Evolutionary conservation across 352 stramenopile genomes (phyloP).

Genomic region (Achlya hypogyna): DNA sequence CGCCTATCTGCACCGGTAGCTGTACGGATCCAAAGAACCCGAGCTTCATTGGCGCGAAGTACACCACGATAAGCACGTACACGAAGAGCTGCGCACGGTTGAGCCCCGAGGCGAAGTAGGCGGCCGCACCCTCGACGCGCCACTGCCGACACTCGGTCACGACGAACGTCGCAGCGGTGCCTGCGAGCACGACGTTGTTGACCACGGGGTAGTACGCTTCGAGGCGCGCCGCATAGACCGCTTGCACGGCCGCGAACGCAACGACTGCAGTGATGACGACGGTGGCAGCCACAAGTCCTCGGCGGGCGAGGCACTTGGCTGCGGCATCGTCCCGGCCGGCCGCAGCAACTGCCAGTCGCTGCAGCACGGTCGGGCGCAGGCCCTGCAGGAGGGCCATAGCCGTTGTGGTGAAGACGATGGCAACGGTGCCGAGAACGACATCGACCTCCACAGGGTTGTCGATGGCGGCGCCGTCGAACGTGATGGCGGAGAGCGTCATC

Average conservation of each 20-base stretch:
- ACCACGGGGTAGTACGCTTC: background rate
- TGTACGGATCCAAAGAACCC: background rate
- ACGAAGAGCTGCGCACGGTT: conserved; percentile 4
- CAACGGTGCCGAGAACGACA: background rate
- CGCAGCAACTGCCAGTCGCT: background rate
- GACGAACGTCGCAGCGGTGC: background rate
- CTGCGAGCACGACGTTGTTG: conserved; percentile 3
- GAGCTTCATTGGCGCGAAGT: conserved; percentile 6
- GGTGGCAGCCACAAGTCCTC: background rate
- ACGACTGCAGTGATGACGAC: background rate
- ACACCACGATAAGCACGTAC: background rate
- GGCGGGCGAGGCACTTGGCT: background rate
- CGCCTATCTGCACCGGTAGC: background rate
- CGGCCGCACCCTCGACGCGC: background rate
- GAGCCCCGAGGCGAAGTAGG: background rate
- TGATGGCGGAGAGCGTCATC: conserved; percentile 5
- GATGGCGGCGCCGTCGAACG: conserved; percentile 2
- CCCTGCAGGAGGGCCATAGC: background rate
- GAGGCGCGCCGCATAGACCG: background rate
- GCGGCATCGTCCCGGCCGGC: background rate
- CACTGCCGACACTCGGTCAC: background rate
- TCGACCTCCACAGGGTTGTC: background rate
- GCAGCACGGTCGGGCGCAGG: background rate
- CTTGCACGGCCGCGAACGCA: background rate
- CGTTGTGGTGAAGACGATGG: background rate